Conservation (phyloP, 192 early-diverging fungal species). For the Podila horticola region DNA sequence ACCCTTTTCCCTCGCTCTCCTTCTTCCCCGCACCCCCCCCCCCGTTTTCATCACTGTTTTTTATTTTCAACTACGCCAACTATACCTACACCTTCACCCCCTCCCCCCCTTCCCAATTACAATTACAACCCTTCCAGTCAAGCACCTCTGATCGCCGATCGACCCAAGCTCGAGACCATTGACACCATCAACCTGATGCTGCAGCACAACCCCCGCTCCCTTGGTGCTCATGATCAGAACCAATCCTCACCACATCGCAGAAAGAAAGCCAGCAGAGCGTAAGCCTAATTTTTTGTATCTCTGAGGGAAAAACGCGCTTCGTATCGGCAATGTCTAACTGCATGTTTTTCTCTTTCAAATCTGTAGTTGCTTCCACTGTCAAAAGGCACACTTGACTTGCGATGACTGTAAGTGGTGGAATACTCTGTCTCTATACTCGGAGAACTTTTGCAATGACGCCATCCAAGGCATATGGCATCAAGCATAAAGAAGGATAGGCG, state of each 20-base stretch:
- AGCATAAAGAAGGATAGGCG: neutral
- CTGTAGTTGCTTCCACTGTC: slow-evolving; percentile 73
- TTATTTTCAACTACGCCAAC: neutral
- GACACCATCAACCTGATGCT: slow-evolving; percentile 52
- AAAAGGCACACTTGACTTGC: slow-evolving; percentile 81
- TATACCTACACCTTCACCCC: neutral
- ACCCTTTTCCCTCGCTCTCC: neutral
- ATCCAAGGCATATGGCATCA: neutral
- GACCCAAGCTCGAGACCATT: slow-evolving; percentile 50
- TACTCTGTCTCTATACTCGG: neutral
- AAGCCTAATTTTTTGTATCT: neutral
- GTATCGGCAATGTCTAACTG: neutral
- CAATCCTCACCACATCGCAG: slow-evolving; percentile 29
- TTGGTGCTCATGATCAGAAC: neutral
- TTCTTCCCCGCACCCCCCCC: neutral
- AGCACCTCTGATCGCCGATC: slow-evolving; percentile 40
- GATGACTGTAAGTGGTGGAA: slow-evolving; percentile 65
- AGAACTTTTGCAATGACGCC: neutral
- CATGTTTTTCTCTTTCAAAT: neutral
- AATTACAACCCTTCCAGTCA: slow-evolving; percentile 12
- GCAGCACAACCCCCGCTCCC: slow-evolving; percentile 5
- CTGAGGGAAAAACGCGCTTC: too few relatives aligned
- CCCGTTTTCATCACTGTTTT: too few relatives aligned
- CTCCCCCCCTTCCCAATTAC: neutral
- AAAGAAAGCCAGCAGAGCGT: slow-evolving; percentile 67